phyloP scores from a whole-genome alignment of 1,139 yeast species.

The Kluyveromyces marxianus region DNA sequence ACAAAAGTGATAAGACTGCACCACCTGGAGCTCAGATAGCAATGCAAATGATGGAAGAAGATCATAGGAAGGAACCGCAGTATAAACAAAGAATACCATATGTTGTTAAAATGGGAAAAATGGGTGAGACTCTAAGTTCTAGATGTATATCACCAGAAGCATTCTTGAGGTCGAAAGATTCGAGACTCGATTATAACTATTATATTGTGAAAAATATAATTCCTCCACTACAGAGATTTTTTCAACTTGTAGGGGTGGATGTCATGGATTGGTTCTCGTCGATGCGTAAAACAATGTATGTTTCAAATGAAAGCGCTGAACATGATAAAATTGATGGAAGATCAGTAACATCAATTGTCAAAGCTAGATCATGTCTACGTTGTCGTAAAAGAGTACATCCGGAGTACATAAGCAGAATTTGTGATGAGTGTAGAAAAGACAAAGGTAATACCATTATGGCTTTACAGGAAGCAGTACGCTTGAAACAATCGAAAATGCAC shows the following conservation, averaged over 20 bases:
- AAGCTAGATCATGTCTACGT: conserved; percentile 15
- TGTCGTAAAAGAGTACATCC: conserved; percentile 13
- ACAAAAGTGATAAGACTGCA: conserved; percentile 58
- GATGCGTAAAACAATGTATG: conserved; percentile 42
- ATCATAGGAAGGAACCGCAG: conserved; percentile 75
- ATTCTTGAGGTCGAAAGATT: conserved; percentile 41
- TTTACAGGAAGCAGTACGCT: conserved; percentile 16
- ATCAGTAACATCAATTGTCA: conserved; percentile 10
- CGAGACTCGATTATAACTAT: conserved; percentile 68
- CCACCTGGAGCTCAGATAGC: conserved; percentile 93
- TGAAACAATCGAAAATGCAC: conserved; percentile 17
- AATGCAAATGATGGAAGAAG: conserved; percentile 50
- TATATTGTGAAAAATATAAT: conserved; percentile 75
- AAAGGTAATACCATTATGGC: conserved; percentile 21
- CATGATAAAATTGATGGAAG: conserved; percentile 9
- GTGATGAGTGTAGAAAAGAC: conserved; percentile 32
- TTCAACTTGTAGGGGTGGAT: conserved; percentile 77
- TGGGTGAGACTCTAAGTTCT: conserved; percentile 63
- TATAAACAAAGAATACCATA: conserved; percentile 85
- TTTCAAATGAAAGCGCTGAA: conserved; percentile 6
- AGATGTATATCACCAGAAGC: conserved; percentile 76
- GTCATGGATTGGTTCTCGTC: conserved; percentile 71
- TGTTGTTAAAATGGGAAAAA: conserved; percentile 62
- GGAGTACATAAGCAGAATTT: conserved; percentile 24
- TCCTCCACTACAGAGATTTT: conserved; percentile 83